Percentiles rank a stretch among this genome's conserved stretches.
phyloP scores from a whole-genome alignment of 2,329 filamentous ascomycete species.

The Clonostachys rhizophaga region DNA sequence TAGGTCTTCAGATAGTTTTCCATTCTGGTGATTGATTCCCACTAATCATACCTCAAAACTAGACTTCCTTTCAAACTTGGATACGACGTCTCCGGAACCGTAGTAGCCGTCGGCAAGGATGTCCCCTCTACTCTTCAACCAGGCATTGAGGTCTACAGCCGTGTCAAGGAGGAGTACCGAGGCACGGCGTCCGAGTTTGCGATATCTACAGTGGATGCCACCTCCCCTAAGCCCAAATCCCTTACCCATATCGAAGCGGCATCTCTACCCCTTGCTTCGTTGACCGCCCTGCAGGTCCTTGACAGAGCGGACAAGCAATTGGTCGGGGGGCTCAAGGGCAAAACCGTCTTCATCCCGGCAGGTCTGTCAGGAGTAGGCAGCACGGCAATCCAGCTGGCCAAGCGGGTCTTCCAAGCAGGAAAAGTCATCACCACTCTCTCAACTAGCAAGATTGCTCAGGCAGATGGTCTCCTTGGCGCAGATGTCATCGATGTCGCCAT shows the following conservation, averaged over 20 bases:
- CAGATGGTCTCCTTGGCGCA: slow-evolving; percentile 28
- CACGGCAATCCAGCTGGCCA: slow-evolving; percentile 28
- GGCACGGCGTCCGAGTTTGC: slow-evolving; percentile 20
- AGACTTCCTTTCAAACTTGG: slow-evolving; percentile 35
- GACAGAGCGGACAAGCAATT: slow-evolving; percentile 11
- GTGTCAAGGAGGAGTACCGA: slow-evolving; percentile 11
- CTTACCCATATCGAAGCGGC: slow-evolving; percentile 35
- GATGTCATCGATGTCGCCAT: slow-evolving; percentile 25
- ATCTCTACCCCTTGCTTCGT: slow-evolving; percentile 33
- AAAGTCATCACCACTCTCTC: slow-evolving; percentile 40
- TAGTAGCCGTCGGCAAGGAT: slow-evolving; percentile 24
- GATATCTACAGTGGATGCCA: slow-evolving; percentile 18
- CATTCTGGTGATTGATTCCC: background rate
- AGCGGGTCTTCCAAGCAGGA: slow-evolving; percentile 33
- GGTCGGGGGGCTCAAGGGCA: slow-evolving; percentile 28
- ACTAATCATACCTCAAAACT: background rate
- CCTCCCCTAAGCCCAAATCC: slow-evolving; percentile 30
- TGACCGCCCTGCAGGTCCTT: slow-evolving; percentile 33
- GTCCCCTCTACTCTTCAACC: slow-evolving; percentile 23
- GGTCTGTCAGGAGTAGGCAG: slow-evolving; percentile 3
- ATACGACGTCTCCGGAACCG: slow-evolving; percentile 31
- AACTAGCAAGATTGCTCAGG: slow-evolving; percentile 28
- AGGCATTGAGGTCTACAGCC: slow-evolving; percentile 13
- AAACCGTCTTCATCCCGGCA: slow-evolving; percentile 15
- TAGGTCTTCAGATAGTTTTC: no score